Evolutionary conservation across 2,329 filamentous ascomycete species (phyloP).

Genomic region (Monosporascus sp.): DNA sequence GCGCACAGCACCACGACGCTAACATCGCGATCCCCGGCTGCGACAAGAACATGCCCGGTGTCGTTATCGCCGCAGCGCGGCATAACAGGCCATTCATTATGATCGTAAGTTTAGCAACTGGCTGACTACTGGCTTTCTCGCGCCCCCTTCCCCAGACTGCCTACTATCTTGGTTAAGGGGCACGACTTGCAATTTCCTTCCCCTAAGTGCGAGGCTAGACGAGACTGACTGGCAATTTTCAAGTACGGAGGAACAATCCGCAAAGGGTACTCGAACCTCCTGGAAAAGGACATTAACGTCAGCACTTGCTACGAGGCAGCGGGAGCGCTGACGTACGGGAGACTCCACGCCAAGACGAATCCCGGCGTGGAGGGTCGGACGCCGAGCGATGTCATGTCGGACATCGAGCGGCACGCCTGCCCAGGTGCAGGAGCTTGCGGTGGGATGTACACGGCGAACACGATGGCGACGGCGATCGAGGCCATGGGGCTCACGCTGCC

Average conservation of each 20-base stretch:
- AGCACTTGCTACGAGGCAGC: slow-evolving; percentile 83
- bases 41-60: slow-evolving; percentile 97
- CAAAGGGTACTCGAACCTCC: slow-evolving; percentile 73
- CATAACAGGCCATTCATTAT: slow-evolving; percentile 91
- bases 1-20: slow-evolving; percentile 86
- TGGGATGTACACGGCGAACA: slow-evolving; percentile 89
- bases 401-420: slow-evolving; percentile 76
- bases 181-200: too few species aligned
- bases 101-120: slow-evolving; percentile 43
- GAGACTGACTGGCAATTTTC: not conserved
- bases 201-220: too few species aligned
- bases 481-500: slow-evolving; percentile 80
- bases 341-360: slow-evolving; percentile 63
- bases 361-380: slow-evolving; percentile 58
- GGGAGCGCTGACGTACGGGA: slow-evolving; percentile 75
- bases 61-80: slow-evolving; percentile 82
- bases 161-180: too few species aligned
- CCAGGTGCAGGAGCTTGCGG: slow-evolving; percentile 70
- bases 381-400: slow-evolving; percentile 73
- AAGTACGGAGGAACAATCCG: slow-evolving; percentile 82
- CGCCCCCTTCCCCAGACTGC: too few species aligned
- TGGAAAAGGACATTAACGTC: slow-evolving; percentile 79
- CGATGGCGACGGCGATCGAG: slow-evolving; percentile 87
- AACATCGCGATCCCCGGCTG: slow-evolving; percentile 91
- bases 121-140: too few species aligned